A percentile compares a stretch with the other conserved stretches of the same genome.
These are phyloP conservation scores for Apiotrichum akiyoshidainum DNA, from an alignment of 1,284 basidiomycete species.

Conservation along the genomic window DNA sequence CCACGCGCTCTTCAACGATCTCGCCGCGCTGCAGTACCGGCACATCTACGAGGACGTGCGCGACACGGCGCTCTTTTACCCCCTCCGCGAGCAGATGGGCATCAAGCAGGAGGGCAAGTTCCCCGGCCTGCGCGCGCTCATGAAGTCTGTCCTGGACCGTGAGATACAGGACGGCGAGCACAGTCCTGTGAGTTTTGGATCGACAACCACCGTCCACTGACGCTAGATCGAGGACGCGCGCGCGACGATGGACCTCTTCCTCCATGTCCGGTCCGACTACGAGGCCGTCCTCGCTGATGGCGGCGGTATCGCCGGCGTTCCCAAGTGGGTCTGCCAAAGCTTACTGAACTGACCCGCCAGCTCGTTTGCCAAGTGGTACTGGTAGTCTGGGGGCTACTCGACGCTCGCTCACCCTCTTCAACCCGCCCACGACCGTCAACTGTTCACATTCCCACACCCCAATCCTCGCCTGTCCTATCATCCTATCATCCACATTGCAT, in stretches of 20 bases:
- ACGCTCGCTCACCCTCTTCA: no score
- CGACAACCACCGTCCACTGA: not conserved
- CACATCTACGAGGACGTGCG: constrained; percentile 54
- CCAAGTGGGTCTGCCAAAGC: constrained; percentile 16
- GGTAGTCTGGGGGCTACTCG: constrained; percentile 13
- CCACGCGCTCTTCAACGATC: constrained; percentile 87
- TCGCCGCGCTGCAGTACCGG: constrained; percentile 61
- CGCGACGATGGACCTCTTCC: constrained; percentile 40
- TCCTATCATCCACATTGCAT: no score
- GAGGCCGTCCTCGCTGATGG: constrained; percentile 28
- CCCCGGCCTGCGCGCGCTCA: constrained; percentile 52
- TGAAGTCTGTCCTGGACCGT: constrained; percentile 51
- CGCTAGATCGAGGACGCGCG: constrained; percentile 43
- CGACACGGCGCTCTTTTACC: constrained; percentile 55
- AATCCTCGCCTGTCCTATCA: no score
- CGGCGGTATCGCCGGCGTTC: constrained; percentile 37
- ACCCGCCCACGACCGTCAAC: no score
- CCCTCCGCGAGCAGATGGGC: constrained; percentile 42
- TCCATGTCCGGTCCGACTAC: constrained; percentile 37
- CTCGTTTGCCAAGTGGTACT: constrained; percentile 34
- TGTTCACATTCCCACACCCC: no score
- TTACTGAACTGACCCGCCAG: constrained; percentile 12
- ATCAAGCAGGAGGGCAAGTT: constrained; percentile 41
- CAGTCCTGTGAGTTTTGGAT: constrained; percentile 5
- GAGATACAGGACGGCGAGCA: constrained; percentile 51